These are phyloP conservation scores for Phaeosphaeriaceae sp. DNA, from an alignment of 2,329 filamentous ascomycete genomes.

Conservation along the genomic window DNA sequence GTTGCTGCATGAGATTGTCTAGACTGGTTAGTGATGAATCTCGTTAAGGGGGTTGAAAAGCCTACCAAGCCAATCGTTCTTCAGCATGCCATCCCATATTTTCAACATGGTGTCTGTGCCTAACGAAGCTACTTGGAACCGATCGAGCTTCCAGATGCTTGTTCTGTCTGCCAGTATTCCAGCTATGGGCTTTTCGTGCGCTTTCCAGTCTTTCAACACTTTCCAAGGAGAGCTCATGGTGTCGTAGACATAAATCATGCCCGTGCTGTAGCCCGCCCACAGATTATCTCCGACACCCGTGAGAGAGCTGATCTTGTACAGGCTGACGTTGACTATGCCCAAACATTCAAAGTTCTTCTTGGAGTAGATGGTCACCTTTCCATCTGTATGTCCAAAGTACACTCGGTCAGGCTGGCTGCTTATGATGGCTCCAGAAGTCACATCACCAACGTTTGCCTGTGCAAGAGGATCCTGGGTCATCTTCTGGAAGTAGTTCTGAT, in stretches of 20 bases:
- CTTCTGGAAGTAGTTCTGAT: constrained; percentile 75
- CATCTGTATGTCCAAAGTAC: constrained; percentile 91
- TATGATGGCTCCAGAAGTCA: constrained; percentile 82
- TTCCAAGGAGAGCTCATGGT: constrained; percentile 82
- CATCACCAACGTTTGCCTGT: constrained; percentile 79
- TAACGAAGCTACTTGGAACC: constrained; percentile 83
- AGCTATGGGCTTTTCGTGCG: constrained; percentile 83
- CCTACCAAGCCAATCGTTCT: constrained; percentile 88
- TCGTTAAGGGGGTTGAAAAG: constrained; percentile 12
- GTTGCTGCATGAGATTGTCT: constrained; percentile 85
- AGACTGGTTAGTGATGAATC: constrained; percentile 25
- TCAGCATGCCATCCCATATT: constrained; percentile 90
- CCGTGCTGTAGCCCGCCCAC: constrained; percentile 95
- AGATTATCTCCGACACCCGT: constrained; percentile 81
- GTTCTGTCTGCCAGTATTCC: constrained; percentile 80
- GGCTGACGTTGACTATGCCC: constrained; percentile 83
- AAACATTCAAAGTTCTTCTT: constrained; percentile 77
- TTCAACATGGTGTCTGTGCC: constrained; percentile 86
- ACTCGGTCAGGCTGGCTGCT: constrained; percentile 78
- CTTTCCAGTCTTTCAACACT: constrained; percentile 93
- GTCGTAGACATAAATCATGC: constrained; percentile 93
- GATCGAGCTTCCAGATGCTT: constrained; percentile 84
- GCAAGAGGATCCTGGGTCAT: constrained; percentile 75
- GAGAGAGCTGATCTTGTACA: constrained; percentile 93
- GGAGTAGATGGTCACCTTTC: constrained; percentile 94